Percentiles rank a stretch among this genome's conserved stretches.
Evolutionary conservation across 352 stramenopile genomes (phyloP).

Genomic region (Thalassiosira exigua): DNA sequence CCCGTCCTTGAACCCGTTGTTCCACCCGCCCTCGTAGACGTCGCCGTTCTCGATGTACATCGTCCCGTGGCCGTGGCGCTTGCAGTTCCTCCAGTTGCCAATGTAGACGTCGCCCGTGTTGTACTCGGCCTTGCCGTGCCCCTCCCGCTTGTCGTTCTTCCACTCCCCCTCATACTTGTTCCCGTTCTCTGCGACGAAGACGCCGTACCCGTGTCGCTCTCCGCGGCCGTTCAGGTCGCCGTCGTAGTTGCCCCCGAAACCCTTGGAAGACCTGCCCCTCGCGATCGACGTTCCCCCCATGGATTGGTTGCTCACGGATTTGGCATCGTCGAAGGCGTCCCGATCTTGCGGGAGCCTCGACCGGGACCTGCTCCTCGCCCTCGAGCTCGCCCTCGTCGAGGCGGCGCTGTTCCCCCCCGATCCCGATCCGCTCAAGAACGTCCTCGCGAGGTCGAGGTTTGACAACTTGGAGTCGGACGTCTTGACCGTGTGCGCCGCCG

Average conservation of each 20-base stretch:
- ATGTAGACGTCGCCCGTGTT: slow-evolving; percentile 62
- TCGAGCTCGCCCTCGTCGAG: background rate
- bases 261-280: slow-evolving; percentile 29
- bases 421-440: slow-evolving; percentile 34
- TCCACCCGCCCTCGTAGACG: slow-evolving; percentile 77
- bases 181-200: slow-evolving; percentile 89
- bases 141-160: slow-evolving; percentile 89
- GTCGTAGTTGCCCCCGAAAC: slow-evolving; percentile 55
- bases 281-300: slow-evolving; percentile 50
- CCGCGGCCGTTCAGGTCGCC: slow-evolving; percentile 50
- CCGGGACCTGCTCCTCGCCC: slow-evolving; percentile 42
- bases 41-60: slow-evolving; percentile 75
- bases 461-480: slow-evolving; percentile 43
- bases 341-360: slow-evolving; percentile 46
- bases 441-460: slow-evolving; percentile 56
- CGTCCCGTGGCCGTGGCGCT: slow-evolving; percentile 75
- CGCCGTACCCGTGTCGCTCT: slow-evolving; percentile 84
- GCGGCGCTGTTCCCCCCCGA: background rate
- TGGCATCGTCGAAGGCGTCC: slow-evolving; percentile 51
- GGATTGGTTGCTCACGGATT: slow-evolving; percentile 43
- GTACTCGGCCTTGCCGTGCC: slow-evolving; percentile 80
- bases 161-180: slow-evolving; percentile 90
- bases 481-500: no score
- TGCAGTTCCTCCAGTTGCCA: slow-evolving; percentile 37
- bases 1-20: slow-evolving; percentile 75